Conservation (phyloP, 768 basidiomycete genomes). For the Calocybe indica region DNA sequence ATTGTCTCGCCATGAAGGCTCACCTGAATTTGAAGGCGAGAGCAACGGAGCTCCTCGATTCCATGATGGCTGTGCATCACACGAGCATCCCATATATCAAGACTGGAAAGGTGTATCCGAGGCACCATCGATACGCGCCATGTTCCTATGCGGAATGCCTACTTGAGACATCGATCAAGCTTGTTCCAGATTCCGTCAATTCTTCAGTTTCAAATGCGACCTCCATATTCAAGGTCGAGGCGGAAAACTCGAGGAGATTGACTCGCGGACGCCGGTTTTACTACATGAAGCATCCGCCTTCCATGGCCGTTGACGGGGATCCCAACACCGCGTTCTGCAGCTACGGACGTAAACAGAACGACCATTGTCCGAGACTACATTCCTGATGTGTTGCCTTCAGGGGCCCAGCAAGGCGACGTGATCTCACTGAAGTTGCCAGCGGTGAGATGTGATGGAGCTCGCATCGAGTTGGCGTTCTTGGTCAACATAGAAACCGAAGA, state of each 20-base stretch:
- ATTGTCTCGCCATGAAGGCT: not conserved
- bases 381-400: not conserved
- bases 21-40: slow-evolving; percentile 24
- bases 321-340: slow-evolving; percentile 45
- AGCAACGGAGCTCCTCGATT: slow-evolving; percentile 40
- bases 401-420: too few species aligned
- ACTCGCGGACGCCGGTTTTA: slow-evolving; percentile 24
- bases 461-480: slow-evolving; percentile 18
- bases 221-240: slow-evolving; percentile 40
- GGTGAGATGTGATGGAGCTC: not conserved
- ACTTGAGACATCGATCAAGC: slow-evolving; percentile 45
- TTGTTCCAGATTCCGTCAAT: slow-evolving; percentile 29
- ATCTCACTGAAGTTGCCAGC: too few species aligned
- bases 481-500: slow-evolving; percentile 16
- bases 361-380: not conserved
- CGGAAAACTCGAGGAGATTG: slow-evolving; percentile 23
- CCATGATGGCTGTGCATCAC: slow-evolving; percentile 14
- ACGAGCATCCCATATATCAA: slow-evolving; percentile 19
- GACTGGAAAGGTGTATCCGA: slow-evolving; percentile 1
- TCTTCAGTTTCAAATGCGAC: slow-evolving; percentile 18
- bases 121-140: slow-evolving; percentile 22
- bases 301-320: slow-evolving; percentile 52
- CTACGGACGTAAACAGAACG: slow-evolving; percentile 28
- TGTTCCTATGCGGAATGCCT: slow-evolving; percentile 40
- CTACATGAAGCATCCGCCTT: slow-evolving; percentile 41